Conservation (phyloP, 73 alveolate genomes). For the Tetrahymena malaccensis region DNA sequence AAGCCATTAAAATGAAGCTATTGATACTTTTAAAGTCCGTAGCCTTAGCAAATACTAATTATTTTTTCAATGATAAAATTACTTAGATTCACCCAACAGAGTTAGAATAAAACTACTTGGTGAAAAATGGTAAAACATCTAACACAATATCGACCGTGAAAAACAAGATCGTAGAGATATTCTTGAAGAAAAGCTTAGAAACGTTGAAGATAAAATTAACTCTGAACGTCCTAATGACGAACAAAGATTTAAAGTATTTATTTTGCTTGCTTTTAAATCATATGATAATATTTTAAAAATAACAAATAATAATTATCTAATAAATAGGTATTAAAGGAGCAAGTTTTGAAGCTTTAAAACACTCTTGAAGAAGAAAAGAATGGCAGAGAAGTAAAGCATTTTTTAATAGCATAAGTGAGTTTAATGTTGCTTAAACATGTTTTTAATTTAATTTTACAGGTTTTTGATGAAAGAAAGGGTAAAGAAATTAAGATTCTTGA, state of each 20-base stretch:
- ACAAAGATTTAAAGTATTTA: neutral
- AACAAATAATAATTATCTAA: neutral
- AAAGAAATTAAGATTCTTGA: neutral
- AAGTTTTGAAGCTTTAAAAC: neutral
- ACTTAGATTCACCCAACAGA: neutral
- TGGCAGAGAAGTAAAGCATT: neutral
- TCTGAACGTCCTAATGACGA: slow-evolving; percentile 1
- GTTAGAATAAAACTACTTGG: neutral
- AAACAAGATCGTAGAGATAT: neutral
- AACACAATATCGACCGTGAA: neutral
- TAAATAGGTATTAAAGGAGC: neutral
- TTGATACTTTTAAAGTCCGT: neutral
- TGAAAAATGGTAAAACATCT: neutral
- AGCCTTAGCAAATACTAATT: neutral
- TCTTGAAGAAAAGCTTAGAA: neutral
- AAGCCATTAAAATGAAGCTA: neutral
- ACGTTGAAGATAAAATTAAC: neutral
- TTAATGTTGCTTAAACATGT: neutral
- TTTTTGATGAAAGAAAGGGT: neutral
- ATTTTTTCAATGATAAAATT: neutral
- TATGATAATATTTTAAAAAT: neutral
- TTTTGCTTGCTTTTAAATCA: neutral
- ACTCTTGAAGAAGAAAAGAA: neutral
- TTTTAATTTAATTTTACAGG: neutral
- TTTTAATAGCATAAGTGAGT: neutral